A percentile compares a stretch with the other conserved stretches of the same genome.
Conservation (phyloP, 2,329 filamentous ascomycete species). For the Nannizziopsis arthrosporioides region DNA sequence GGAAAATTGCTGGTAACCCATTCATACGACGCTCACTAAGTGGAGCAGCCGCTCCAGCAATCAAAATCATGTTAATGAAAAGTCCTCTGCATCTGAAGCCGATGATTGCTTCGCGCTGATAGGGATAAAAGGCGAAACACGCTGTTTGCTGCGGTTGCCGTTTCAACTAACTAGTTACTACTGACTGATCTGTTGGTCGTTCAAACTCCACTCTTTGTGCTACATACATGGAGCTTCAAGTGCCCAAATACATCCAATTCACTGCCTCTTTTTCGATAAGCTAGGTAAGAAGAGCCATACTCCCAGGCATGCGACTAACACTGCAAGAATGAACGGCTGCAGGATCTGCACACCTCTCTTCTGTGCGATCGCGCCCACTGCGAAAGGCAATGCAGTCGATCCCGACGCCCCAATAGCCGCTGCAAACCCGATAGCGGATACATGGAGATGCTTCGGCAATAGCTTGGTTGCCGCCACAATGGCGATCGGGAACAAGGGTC, state of each 20-base stretch:
- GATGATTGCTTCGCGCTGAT: too few relatives aligned
- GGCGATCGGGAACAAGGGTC: constrained; percentile 64
- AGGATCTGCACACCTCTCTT: constrained; percentile 47
- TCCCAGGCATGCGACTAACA: constrained; percentile 40
- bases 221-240: too few relatives aligned
- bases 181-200: too few relatives aligned
- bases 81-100: too few relatives aligned
- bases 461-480: constrained; percentile 64
- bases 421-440: constrained; percentile 69
- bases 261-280: constrained; percentile 14
- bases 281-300: constrained; percentile 38
- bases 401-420: constrained; percentile 66
- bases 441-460: constrained; percentile 60
- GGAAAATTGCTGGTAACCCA: too few relatives aligned
- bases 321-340: constrained; percentile 47
- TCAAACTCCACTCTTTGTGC: too few relatives aligned
- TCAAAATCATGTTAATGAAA: too few relatives aligned
- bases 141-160: too few relatives aligned
- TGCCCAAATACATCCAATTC: neutral
- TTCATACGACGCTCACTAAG: too few relatives aligned
- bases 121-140: too few relatives aligned
- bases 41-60: too few relatives aligned
- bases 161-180: too few relatives aligned
- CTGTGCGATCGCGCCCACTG: constrained; percentile 40
- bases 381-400: constrained; percentile 40